phyloP scores from a whole-genome alignment of 2,329 filamentous ascomycete species.

The Aspergillus sp. region DNA sequence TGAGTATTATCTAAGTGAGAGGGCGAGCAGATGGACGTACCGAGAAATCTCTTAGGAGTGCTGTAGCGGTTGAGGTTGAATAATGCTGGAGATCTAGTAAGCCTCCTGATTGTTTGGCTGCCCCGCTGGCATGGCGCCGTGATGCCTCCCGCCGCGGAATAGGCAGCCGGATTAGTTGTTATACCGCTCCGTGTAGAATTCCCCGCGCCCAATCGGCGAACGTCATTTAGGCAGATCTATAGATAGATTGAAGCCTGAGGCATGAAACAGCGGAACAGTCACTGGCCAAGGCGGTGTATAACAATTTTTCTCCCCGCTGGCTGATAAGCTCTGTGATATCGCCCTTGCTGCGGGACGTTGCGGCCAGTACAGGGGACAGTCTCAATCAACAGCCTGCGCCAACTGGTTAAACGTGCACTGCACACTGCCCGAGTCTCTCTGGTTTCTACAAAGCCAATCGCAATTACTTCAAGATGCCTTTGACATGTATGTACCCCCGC shows the following conservation, averaged over 20 bases:
- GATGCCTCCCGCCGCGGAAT: conserved; percentile 21
- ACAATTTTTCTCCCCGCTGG: conserved; percentile 23
- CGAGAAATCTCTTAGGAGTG: background rate
- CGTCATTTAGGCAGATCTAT: conserved; percentile 6
- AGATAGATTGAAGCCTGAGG: conserved; percentile 11
- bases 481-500: conserved; percentile 39
- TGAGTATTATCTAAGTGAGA: background rate
- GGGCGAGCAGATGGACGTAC: background rate
- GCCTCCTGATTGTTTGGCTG: conserved; percentile 20
- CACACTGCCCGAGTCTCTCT: background rate
- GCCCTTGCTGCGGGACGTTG: conserved; percentile 20
- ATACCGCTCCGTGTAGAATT: conserved; percentile 22
- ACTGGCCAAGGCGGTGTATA: conserved; percentile 16
- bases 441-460: background rate
- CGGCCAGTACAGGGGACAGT: conserved; percentile 4
- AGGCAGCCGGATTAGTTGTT: conserved; percentile 29
- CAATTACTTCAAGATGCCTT: conserved; percentile 36
- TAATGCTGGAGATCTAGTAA: conserved; percentile 6
- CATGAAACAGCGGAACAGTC: conserved; percentile 5
- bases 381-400: background rate
- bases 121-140: conserved; percentile 19
- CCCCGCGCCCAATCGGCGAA: conserved; percentile 26
- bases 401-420: background rate
- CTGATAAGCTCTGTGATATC: conserved; percentile 24
- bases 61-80: background rate